Percentiles rank a stretch among this genome's conserved stretches.
Evolutionary conservation across 2,329 filamentous ascomycete species (phyloP).

Genomic region (Bretziella fagacearum): DNA sequence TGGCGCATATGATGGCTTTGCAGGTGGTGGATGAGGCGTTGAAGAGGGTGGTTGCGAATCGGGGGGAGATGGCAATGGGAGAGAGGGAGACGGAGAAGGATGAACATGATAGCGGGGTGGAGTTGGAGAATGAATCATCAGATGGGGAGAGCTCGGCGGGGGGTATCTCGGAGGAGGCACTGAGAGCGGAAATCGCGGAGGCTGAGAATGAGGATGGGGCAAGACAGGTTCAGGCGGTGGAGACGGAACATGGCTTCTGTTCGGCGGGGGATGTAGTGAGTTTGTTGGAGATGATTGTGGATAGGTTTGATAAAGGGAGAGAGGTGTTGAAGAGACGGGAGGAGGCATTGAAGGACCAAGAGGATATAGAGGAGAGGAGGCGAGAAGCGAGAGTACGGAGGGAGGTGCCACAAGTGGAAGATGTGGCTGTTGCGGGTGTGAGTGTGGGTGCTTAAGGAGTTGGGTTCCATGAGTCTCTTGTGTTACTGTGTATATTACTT

Average conservation of each 20-base stretch:
- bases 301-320: not conserved
- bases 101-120: not conserved
- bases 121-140: not conserved
- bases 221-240: not conserved
- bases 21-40: constrained; percentile 3
- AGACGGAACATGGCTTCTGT: constrained; percentile 5
- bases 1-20: constrained; percentile 4
- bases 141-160: not conserved
- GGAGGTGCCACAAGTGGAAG: too few species aligned
- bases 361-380: not conserved
- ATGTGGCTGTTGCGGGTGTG: too few species aligned
- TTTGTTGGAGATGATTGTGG: not conserved
- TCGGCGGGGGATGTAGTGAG: not conserved
- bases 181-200: not conserved
- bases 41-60: not conserved
- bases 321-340: too few species aligned
- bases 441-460: too few species aligned
- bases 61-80: not conserved
- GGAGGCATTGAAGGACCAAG: too few species aligned
- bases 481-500: too few species aligned
- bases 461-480: too few species aligned
- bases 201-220: not conserved
- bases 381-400: too few species aligned
- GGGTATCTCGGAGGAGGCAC: not conserved
- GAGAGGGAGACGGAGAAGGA: not conserved